Percentiles rank a stretch among this genome's conserved stretches.
These are phyloP conservation scores for Haplographium delicatum DNA, from an alignment of 495 filamentous ascomycete genomes.

Conservation along the genomic window DNA sequence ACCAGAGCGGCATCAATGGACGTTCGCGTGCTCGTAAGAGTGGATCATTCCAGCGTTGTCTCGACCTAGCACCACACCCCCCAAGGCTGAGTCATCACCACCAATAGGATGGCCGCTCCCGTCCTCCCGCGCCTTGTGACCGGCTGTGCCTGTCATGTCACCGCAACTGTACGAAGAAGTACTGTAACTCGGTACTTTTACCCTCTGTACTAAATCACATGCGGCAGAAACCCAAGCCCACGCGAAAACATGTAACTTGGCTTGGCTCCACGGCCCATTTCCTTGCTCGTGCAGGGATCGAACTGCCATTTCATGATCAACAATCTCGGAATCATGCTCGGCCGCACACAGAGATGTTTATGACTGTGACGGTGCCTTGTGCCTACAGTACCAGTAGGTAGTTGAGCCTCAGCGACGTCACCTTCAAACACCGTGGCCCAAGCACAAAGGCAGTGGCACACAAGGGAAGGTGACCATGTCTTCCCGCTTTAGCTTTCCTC, in stretches of 20 bases:
- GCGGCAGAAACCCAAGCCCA: too few species aligned
- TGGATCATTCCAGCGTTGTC: background rate
- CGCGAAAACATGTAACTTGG: too few species aligned
- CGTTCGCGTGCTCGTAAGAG: background rate
- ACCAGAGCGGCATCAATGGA: background rate
- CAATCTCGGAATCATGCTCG: background rate
- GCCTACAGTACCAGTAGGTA: too few species aligned
- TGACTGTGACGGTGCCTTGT: too few species aligned
- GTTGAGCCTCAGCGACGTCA: slow-evolving; percentile 17
- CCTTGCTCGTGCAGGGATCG: background rate
- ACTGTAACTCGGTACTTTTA: background rate
- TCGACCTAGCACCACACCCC: background rate
- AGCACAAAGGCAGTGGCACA: background rate
- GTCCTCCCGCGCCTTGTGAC: background rate
- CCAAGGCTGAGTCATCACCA: background rate
- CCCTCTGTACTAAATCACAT: background rate
- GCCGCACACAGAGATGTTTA: slow-evolving; percentile 4
- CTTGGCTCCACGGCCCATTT: too few species aligned
- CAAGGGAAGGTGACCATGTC: slow-evolving; percentile 10
- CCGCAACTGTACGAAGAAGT: background rate
- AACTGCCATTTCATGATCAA: background rate
- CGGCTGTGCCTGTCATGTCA: background rate
- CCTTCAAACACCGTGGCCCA: background rate
- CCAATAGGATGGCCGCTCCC: background rate
- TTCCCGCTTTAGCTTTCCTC: slow-evolving; percentile 18